These are phyloP conservation scores for Colletotrichum sp. DNA, from an alignment of 2,329 filamentous ascomycete genomes.

Conservation along the genomic window DNA sequence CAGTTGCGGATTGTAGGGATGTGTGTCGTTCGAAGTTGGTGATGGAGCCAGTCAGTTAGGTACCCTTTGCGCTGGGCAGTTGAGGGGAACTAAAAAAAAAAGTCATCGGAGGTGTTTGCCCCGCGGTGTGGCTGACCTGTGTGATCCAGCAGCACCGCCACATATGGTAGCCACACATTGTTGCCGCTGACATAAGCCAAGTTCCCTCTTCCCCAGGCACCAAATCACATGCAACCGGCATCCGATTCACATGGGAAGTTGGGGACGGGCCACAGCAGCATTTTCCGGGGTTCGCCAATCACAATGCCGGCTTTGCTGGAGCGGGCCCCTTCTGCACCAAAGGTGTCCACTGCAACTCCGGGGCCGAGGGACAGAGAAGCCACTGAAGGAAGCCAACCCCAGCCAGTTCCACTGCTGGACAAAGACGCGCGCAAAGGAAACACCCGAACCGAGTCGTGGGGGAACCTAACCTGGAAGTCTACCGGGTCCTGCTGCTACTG, in stretches of 20 bases:
- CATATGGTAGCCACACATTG: not conserved
- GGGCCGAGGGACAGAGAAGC: conserved; percentile 18
- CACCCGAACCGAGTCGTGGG: conserved; percentile 3
- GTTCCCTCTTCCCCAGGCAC: not conserved
- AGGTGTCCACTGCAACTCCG: conserved; percentile 9
- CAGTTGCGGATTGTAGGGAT: not conserved
- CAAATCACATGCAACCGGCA: conserved; percentile 20
- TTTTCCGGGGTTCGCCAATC: conserved; percentile 22
- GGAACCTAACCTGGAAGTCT: not conserved
- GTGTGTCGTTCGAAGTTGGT: not conserved
- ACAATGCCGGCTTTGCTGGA: not conserved
- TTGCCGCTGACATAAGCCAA: not conserved
- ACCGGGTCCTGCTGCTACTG: not conserved
- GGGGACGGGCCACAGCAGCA: not conserved
- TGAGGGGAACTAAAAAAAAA: not conserved
- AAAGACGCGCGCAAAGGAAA: not conserved
- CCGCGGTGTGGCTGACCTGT: conserved; percentile 17
- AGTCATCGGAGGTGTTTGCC: not conserved
- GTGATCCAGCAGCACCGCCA: accelerated
- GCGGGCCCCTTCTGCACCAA: not conserved
- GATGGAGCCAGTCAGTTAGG: too few relatives aligned
- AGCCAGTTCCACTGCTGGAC: not conserved
- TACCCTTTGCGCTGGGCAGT: too few relatives aligned
- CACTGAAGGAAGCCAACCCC: not conserved
- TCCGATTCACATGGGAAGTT: conserved; percentile 18